Base-by-base conservation (phyloP, 352 stramenopile species). In the Phytopythium litorale region DNA sequence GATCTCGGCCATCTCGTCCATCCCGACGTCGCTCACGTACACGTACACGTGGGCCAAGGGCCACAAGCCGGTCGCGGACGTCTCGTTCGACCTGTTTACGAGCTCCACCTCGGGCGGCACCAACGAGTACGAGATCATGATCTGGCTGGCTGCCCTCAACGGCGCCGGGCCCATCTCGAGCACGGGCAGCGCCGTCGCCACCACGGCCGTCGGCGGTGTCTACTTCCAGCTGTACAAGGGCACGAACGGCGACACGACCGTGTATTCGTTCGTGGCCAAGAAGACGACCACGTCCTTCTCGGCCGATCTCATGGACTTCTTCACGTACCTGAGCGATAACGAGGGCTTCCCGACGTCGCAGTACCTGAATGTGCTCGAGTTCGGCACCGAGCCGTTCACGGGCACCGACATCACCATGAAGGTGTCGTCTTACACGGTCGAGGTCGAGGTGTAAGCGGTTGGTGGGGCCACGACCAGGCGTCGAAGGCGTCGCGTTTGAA, bases 111-210 rank as follows among this genome's bases (percentile, higher is more conserved):
- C 32, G 1, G 52, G 6, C n/a, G 72, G 72, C 12, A 57, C 61
- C 9, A 63, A 75, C 56, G 64, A 75, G 57, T 73, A 73, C 54
- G 72, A 80, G 60, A 53, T 77, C 35, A 77, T 80, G 72, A 68
- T 77, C 52, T 77, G 72, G 72, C 64, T 80, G 23, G 57, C 72
- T 7, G 66, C 72, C 12, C 50, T 73, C 3, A 70, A 67, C 15
- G 72, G 69, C 19, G 56, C 72, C 15, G 66, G 64, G 28, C 69
- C 72, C 6, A 62, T 77, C 49, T 67, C 72, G 0, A 58, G 30
- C 49, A 72, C 58, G 30, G 69, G 66, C 48, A 64, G 66, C 40
- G 55, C 69, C 6, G 60, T 77, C 25, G 72, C 67, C n/a, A 70
- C 50, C 3, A 42, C 71, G 11, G 73, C 48, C 0, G 7, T 73